These are phyloP conservation scores for Albizia julibrissin DNA, from an alignment of 306 rosid genomes.

Conservation along the genomic window DNA sequence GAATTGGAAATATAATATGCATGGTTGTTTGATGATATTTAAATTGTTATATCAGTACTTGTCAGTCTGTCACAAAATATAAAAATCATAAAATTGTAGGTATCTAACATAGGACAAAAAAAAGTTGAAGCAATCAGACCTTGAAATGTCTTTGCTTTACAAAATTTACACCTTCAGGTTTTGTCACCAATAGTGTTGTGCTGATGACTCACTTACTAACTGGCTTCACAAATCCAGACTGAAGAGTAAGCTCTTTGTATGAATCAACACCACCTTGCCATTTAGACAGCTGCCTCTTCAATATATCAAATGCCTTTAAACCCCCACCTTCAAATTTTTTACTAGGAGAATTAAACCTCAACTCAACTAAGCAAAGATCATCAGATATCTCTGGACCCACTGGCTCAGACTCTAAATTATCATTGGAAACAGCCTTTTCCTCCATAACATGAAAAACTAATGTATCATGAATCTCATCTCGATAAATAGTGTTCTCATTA, in stretches of 20 bases:
- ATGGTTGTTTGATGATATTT: background rate
- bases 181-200: background rate
- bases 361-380: conserved; percentile 52
- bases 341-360: conserved; percentile 52
- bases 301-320: conserved; percentile 45
- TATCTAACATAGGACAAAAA: background rate
- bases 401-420: conserved; percentile 29
- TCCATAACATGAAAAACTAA: conserved; percentile 39
- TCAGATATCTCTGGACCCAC: conserved; percentile 50
- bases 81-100: background rate
- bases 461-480: conserved; percentile 15
- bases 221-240: conserved; percentile 32
- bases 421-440: conserved; percentile 35
- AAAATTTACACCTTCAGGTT: background rate
- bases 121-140: background rate
- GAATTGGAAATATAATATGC: background rate
- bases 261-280: conserved; percentile 52
- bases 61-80: background rate
- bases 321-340: conserved; percentile 37
- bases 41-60: background rate
- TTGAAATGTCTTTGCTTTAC: background rate
- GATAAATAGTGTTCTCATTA: conserved; percentile 33
- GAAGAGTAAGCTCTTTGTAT: conserved; percentile 40
- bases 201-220: conserved; percentile 6
- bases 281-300: conserved; percentile 58